Percentiles rank a stretch among this genome's conserved stretches.
phyloP scores from a whole-genome alignment of 1,284 basidiomycete species.

The Rhodotorula sp. region DNA sequence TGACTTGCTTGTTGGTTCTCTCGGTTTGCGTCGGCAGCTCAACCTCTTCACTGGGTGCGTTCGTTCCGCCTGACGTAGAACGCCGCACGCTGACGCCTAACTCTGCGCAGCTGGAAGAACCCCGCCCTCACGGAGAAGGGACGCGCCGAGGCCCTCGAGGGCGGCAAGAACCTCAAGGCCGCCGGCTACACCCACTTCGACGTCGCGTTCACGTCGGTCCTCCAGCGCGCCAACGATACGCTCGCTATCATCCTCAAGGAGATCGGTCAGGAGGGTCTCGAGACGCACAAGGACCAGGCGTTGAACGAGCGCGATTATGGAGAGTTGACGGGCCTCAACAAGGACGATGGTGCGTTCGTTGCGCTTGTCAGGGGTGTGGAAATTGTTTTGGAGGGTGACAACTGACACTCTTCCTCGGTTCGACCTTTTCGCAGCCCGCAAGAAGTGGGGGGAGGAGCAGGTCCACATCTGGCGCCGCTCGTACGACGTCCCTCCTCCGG shows the following conservation, averaged over 20 bases:
- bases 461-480: slow-evolving; percentile 49
- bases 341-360: slow-evolving; percentile 46
- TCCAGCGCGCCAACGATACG: slow-evolving; percentile 52
- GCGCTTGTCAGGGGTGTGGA: too few relatives aligned
- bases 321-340: slow-evolving; percentile 52
- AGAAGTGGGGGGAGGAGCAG: slow-evolving; percentile 53
- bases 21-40: slow-evolving; percentile 12
- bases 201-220: slow-evolving; percentile 51
- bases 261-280: slow-evolving; percentile 49
- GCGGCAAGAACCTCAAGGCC: slow-evolving; percentile 44
- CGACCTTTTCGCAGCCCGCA: slow-evolving; percentile 42
- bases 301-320: slow-evolving; percentile 53
- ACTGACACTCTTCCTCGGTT: too few relatives aligned
- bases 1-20: not conserved
- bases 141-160: slow-evolving; percentile 42
- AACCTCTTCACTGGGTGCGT: slow-evolving; percentile 42
- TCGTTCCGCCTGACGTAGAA: not conserved
- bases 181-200: slow-evolving; percentile 46
- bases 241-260: slow-evolving; percentile 51
- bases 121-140: slow-evolving; percentile 40
- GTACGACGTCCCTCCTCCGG: slow-evolving; percentile 51
- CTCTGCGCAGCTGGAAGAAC: slow-evolving; percentile 29
- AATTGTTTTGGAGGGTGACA: too few relatives aligned
- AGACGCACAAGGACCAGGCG: slow-evolving; percentile 49
- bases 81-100: not conserved